Evolutionary conservation across 768 basidiomycete species (phyloP).

Genomic region (Collybiopsis luxurians): DNA sequence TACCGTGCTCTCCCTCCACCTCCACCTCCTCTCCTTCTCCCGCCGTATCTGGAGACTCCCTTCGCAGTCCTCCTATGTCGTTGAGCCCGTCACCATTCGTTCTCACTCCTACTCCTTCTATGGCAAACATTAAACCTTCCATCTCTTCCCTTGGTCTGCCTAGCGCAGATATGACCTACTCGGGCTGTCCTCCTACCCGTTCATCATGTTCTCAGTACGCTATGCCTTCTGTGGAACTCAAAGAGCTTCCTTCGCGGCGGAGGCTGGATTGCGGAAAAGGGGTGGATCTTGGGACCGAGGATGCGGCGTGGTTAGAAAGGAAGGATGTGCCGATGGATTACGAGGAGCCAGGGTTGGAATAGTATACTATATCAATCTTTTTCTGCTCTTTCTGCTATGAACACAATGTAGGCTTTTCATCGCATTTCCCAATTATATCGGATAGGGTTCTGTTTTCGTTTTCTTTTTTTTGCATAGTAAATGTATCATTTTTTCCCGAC

Average conservation of each 20-base stretch:
- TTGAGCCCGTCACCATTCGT: background rate
- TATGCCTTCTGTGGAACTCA: constrained; percentile 36
- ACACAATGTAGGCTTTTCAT: background rate
- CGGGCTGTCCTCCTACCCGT: too few species aligned
- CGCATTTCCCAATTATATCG: too few species aligned
- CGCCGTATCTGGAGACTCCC: background rate
- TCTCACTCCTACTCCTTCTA: too few species aligned
- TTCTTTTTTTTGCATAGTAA: too few species aligned
- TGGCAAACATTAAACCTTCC: too few species aligned
- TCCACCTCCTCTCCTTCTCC: background rate
- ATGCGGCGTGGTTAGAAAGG: constrained; percentile 64
- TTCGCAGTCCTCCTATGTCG: background rate
- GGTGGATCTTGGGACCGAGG: constrained; percentile 60
- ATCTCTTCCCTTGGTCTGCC: too few species aligned
- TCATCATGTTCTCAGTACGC: background rate
- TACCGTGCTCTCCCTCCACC: background rate
- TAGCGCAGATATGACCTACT: too few species aligned
- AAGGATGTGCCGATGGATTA: constrained; percentile 79
- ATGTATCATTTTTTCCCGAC: too few species aligned
- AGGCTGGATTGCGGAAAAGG: constrained; percentile 64
- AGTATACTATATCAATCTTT: background rate
- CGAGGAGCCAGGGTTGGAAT: constrained; percentile 44
- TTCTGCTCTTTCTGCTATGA: background rate
- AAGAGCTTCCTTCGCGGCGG: constrained; percentile 57
- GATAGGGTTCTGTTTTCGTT: too few species aligned